Evolutionary conservation across 2,329 filamentous ascomycete species (phyloP).

Genomic region (Phialophora expanda): DNA sequence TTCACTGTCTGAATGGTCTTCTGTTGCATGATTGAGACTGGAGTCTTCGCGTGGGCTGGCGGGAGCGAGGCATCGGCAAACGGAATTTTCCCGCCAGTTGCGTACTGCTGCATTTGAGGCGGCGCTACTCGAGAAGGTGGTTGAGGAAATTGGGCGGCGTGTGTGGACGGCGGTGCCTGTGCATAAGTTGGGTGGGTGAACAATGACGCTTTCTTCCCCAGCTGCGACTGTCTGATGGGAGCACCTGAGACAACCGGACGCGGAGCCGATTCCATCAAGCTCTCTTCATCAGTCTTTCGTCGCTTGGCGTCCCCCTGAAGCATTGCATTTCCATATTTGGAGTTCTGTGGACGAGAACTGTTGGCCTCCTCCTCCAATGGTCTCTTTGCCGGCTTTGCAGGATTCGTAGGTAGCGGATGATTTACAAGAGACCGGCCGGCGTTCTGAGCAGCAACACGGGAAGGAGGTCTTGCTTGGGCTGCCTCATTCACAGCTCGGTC

Average conservation of each 20-base stretch:
- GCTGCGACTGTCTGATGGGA: conserved; percentile 79
- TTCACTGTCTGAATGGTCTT: conserved; percentile 49
- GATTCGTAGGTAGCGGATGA: conserved; percentile 63
- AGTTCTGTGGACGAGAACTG: conserved; percentile 49
- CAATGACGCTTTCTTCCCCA: conserved; percentile 64
- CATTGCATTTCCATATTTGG: conserved; percentile 55
- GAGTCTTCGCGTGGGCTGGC: conserved; percentile 54
- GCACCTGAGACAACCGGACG: conserved; percentile 74
- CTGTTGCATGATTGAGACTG: conserved; percentile 39
- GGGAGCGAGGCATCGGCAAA: conserved; percentile 79
- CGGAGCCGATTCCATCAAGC: conserved; percentile 65
- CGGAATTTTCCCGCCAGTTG: conserved; percentile 79
- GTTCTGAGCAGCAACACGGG: conserved; percentile 56
- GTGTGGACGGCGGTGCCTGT: conserved; percentile 57
- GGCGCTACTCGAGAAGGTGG: conserved; percentile 69
- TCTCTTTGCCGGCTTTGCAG: conserved; percentile 76
- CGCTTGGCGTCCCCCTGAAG: conserved; percentile 78
- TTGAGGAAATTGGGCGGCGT: conserved; percentile 69
- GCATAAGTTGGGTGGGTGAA: conserved; percentile 47
- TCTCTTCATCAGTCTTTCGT: conserved; percentile 75
- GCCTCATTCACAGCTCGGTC: conserved; percentile 44
- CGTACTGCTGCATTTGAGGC: conserved; percentile 83
- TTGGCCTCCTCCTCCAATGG: conserved; percentile 65
- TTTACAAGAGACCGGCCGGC: conserved; percentile 63
- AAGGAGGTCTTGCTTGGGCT: conserved; percentile 54